Percentiles rank a stretch among this genome's conserved stretches.
Evolutionary conservation across 2,329 filamentous ascomycete genomes (phyloP).

Genomic region (Mycocentrospora acerina): DNA sequence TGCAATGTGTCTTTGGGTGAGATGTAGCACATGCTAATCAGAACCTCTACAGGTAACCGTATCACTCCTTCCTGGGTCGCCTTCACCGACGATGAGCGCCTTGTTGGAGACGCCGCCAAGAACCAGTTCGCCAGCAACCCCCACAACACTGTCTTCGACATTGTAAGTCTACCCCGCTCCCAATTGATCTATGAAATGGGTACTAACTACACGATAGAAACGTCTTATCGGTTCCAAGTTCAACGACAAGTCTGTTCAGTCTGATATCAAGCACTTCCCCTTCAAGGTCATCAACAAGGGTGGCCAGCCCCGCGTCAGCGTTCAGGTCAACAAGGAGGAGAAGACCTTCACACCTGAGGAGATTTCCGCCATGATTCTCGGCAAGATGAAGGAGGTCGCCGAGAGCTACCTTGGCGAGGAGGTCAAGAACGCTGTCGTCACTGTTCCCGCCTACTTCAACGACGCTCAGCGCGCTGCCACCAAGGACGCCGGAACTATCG

Average conservation of each 20-base stretch:
- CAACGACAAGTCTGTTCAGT: constrained; percentile 71
- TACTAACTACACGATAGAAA: constrained; percentile 45
- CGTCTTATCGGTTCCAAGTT: constrained; percentile 56
- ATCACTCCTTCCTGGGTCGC: constrained; percentile 75
- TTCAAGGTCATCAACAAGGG: constrained; percentile 90
- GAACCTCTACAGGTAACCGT: constrained; percentile 41
- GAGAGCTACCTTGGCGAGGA: constrained; percentile 80
- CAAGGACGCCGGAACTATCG: constrained; percentile 91
- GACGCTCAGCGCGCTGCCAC: constrained; percentile 96
- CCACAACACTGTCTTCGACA: constrained; percentile 50
- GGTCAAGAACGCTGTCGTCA: constrained; percentile 86
- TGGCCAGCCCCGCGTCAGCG: constrained; percentile 83
- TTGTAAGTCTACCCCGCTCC: constrained; percentile 27
- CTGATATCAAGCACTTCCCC: constrained; percentile 96
- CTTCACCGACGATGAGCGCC: constrained; percentile 93
- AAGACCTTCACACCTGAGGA: constrained; percentile 81
- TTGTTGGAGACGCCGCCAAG: constrained; percentile 83
- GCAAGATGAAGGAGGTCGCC: constrained; percentile 75
- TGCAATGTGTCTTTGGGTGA: background rate
- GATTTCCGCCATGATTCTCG: constrained; percentile 71
- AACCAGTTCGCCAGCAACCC: constrained; percentile 53
- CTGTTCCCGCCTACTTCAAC: constrained; percentile 97
- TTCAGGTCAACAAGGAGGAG: constrained; percentile 64
- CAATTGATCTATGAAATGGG: background rate
- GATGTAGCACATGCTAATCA: constrained; percentile 20